Evolutionary conservation across 2,329 filamentous ascomycete species (phyloP).

Genomic region (Talaromyces sp.): DNA sequence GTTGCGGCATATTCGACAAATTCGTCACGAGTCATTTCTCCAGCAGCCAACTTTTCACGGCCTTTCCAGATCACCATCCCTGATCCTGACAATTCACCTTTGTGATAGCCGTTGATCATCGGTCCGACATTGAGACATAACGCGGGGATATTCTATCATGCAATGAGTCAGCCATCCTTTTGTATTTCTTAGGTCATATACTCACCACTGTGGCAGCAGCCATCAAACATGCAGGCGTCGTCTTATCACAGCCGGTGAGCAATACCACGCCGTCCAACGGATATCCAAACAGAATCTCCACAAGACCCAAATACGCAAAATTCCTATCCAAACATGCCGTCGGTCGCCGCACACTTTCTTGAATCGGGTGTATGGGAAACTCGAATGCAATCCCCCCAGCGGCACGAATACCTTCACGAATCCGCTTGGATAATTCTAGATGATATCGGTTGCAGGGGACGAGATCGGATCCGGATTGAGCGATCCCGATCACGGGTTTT

Average conservation of each 20-base stretch:
- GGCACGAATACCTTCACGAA: constrained; percentile 47
- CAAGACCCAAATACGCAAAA: constrained; percentile 45
- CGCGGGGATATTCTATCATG: constrained; percentile 45
- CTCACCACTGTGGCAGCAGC: constrained; percentile 47
- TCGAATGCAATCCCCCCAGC: constrained; percentile 49
- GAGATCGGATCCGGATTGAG: constrained; percentile 49
- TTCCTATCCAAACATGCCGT: constrained; percentile 49
- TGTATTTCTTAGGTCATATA: not conserved
- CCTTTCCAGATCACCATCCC: constrained; percentile 48
- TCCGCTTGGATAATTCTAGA: constrained; percentile 46
- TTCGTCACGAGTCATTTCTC: constrained; percentile 42
- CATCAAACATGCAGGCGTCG: constrained; percentile 49
- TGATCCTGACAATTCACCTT: constrained; percentile 40
- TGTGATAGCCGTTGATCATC: constrained; percentile 48
- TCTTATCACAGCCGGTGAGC: constrained; percentile 51
- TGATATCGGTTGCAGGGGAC: constrained; percentile 50
- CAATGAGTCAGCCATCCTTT: not conserved
- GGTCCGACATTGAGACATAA: constrained; percentile 51
- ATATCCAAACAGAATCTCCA: constrained; percentile 47
- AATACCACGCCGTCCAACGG: constrained; percentile 49
- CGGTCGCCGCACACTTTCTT: constrained; percentile 45
- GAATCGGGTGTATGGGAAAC: constrained; percentile 50
- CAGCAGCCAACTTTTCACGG: constrained; percentile 45
- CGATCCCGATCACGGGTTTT: constrained; percentile 50
- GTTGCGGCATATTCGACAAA: constrained; percentile 44